Conservation (phyloP, 805 yeast genomes). For the Schwanniomyces polymorphus region DNA sequence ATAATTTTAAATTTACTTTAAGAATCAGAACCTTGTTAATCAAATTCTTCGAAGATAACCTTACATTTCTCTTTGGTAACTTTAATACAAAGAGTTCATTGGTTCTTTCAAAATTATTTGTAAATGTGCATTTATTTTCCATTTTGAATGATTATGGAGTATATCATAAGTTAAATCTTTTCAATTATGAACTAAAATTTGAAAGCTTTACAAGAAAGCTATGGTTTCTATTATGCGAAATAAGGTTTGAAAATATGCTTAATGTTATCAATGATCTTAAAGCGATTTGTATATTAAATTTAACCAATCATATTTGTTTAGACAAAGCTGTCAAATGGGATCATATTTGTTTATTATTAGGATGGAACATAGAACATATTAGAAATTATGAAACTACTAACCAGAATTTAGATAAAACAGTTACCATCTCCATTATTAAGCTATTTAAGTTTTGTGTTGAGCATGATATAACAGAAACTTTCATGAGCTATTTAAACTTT, state of each 20-base stretch:
- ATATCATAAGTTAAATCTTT: slow-evolving; percentile 22
- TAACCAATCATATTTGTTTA: slow-evolving; percentile 26
- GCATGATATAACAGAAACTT: slow-evolving; percentile 15
- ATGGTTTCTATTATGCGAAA: slow-evolving; percentile 23
- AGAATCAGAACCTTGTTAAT: slow-evolving; percentile 17
- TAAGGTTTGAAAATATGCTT: neutral
- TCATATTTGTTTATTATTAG: slow-evolving; percentile 21
- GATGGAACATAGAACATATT: slow-evolving; percentile 24
- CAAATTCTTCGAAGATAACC: slow-evolving; percentile 14
- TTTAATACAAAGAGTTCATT: slow-evolving; percentile 3
- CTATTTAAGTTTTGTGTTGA: slow-evolving; percentile 22
- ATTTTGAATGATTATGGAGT: slow-evolving; percentile 38
- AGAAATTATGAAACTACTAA: slow-evolving; percentile 1
- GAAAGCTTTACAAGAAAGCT: slow-evolving; percentile 30
- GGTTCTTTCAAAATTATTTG: slow-evolving; percentile 8
- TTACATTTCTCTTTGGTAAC: slow-evolving; percentile 12
- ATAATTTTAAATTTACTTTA: slow-evolving; percentile 23
- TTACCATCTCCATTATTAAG: slow-evolving; percentile 22
- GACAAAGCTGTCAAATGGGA: slow-evolving; percentile 24
- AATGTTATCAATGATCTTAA: slow-evolving; percentile 20
- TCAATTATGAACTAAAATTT: slow-evolving; percentile 22
- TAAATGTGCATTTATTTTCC: slow-evolving; percentile 31
- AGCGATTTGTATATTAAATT: slow-evolving; percentile 29
- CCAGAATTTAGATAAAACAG: slow-evolving; percentile 12
- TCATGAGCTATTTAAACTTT: slow-evolving; percentile 17